A percentile compares a stretch with the other conserved stretches of the same genome.
phyloP scores from a whole-genome alignment of 2,329 filamentous ascomycete species.

The Alternaria arborescens region DNA sequence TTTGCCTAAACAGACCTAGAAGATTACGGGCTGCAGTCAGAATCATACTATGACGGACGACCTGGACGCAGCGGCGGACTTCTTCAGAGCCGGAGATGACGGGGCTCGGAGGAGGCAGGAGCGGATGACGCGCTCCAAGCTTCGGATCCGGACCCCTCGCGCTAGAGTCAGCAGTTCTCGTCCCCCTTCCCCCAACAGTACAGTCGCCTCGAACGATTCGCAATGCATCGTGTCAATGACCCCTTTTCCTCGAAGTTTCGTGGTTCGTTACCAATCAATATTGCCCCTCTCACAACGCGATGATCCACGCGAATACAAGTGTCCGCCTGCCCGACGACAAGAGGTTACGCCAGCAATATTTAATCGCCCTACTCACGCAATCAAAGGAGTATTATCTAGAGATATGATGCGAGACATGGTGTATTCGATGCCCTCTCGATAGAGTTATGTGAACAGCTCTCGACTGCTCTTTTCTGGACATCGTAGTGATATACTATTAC shows the following conservation, averaged over 20 bases:
- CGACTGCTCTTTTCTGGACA: not conserved
- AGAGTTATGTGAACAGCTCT: not conserved
- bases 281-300: not conserved
- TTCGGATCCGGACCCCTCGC: not conserved
- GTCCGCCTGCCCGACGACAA: not conserved
- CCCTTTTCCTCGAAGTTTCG: not conserved
- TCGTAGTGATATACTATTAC: too few species aligned
- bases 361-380: not conserved
- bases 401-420: not conserved
- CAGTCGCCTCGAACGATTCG: not conserved
- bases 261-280: conserved; percentile 2
- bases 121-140: not conserved
- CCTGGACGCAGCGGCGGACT: not conserved
- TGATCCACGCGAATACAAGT: not conserved
- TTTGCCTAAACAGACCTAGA: not conserved
- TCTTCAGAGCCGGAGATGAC: not conserved
- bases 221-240: not conserved
- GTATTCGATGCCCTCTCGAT: not conserved
- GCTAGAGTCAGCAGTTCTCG: not conserved
- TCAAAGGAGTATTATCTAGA: not conserved
- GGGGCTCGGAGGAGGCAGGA: not conserved
- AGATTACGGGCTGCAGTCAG: not conserved
- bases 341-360: not conserved
- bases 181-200: not conserved
- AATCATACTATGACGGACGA: not conserved